phyloP scores from a whole-genome alignment of 2,329 filamentous ascomycete genomes.

The Aspergillus amoenus region DNA sequence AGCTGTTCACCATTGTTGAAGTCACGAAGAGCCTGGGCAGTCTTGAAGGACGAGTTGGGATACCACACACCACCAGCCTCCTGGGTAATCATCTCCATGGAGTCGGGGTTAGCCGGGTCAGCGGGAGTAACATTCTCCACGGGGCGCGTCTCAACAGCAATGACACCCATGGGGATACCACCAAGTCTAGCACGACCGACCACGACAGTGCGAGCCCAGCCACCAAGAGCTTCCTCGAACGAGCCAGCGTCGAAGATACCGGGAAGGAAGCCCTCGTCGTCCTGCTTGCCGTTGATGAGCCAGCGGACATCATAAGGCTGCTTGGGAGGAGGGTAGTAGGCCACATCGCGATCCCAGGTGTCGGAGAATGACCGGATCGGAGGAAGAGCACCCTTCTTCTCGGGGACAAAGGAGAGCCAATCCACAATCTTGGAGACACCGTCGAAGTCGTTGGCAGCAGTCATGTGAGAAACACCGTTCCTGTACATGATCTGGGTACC shows the following conservation, averaged over 20 bases:
- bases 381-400: constrained; percentile 88
- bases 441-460: constrained; percentile 93
- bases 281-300: constrained; percentile 85
- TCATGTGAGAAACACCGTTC: constrained; percentile 99
- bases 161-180: constrained; percentile 97
- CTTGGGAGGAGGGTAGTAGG: constrained; percentile 76
- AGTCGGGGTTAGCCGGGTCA: constrained; percentile 96
- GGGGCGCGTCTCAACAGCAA: constrained; percentile 90
- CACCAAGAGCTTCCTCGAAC: constrained; percentile 93
- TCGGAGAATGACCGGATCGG: constrained; percentile 87
- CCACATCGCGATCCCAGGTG: constrained; percentile 87
- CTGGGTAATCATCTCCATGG: constrained; percentile 89
- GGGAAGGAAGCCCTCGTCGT: constrained; percentile 78
- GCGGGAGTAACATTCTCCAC: constrained; percentile 97
- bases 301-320: constrained; percentile 89
- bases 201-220: constrained; percentile 96
- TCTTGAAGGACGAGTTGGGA: constrained; percentile 99
- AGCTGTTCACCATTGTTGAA: constrained; percentile 99
- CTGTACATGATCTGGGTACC: constrained; percentile 99
- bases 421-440: constrained; percentile 97
- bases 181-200: constrained; percentile 94
- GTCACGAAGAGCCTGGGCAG: constrained; percentile 95
- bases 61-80: constrained; percentile 99
- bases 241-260: constrained; percentile 97
- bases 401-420: constrained; percentile 96